A percentile compares a stretch with the other conserved stretches of the same genome.
phyloP scores from a whole-genome alignment of 345 rosid genomes.

The Syzygium aqueum region DNA sequence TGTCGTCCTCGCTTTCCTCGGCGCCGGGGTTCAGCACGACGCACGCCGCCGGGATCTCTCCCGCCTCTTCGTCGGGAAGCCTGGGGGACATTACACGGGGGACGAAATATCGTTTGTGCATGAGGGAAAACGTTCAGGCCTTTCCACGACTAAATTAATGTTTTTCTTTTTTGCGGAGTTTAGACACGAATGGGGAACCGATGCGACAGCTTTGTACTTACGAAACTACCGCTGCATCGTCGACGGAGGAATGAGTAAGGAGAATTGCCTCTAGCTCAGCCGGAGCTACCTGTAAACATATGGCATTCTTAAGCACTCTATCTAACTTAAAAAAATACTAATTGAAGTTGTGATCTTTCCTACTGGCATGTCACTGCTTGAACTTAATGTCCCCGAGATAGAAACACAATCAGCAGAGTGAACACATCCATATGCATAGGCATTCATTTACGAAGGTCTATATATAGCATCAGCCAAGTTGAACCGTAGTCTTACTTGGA shows the following conservation, averaged over 20 bases:
- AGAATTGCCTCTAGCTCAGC: conserved; percentile 86
- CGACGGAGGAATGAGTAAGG: conserved; percentile 60
- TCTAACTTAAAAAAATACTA: no score
- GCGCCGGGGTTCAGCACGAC: conserved; percentile 59
- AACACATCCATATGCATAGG: background rate
- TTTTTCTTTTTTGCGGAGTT: background rate
- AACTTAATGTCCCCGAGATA: background rate
- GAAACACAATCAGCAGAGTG: background rate
- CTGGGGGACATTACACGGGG: conserved; percentile 13
- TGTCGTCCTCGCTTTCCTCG: conserved; percentile 58
- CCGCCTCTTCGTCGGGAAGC: conserved; percentile 88
- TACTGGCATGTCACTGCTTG: background rate
- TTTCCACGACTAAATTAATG: background rate
- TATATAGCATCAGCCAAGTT: background rate
- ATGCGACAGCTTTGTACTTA: conserved; percentile 20
- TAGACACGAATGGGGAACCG: background rate
- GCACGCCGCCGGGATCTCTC: conserved; percentile 89
- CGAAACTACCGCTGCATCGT: conserved; percentile 92
- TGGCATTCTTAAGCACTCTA: background rate
- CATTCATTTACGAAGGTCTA: background rate
- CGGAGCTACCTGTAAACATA: conserved; percentile 63
- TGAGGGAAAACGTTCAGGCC: background rate
- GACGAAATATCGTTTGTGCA: background rate
- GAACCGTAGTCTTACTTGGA: conserved; percentile 44
- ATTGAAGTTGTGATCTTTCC: background rate